Evolutionary conservation across 257 asterid species (phyloP).

Genomic region (Fraxinus americana): DNA sequence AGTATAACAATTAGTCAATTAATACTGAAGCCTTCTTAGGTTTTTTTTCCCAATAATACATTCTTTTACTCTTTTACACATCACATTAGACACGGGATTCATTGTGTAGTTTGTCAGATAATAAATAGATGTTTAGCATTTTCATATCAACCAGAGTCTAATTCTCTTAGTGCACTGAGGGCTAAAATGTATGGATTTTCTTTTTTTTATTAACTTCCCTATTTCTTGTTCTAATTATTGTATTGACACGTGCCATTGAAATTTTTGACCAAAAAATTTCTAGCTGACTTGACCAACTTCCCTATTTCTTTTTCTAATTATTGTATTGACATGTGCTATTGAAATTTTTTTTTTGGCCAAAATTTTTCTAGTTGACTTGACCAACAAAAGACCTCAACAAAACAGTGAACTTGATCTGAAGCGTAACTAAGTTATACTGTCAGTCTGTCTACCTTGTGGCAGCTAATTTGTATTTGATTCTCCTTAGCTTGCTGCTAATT

Average conservation of each 20-base stretch:
- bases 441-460: neutral
- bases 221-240: neutral
- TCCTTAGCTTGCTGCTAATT: neutral
- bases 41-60: neutral
- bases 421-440: neutral
- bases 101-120: neutral
- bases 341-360: neutral
- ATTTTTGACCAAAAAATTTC: too few species aligned
- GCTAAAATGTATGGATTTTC: neutral
- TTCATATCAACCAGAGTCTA: neutral
- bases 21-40: neutral
- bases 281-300: neutral
- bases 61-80: neutral
- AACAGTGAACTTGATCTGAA: neutral
- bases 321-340: neutral
- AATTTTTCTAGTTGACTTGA: neutral
- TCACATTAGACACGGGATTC: neutral
- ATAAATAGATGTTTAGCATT: neutral
- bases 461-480: neutral
- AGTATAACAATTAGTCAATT: slow-evolving; percentile 16
- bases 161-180: neutral
- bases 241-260: neutral
- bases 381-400: neutral
- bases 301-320: too few species aligned
- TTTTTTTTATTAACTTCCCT: neutral